These are phyloP conservation scores for Podila horticola DNA, from an alignment of 192 early-diverging fungal genomes.

Conservation along the genomic window DNA sequence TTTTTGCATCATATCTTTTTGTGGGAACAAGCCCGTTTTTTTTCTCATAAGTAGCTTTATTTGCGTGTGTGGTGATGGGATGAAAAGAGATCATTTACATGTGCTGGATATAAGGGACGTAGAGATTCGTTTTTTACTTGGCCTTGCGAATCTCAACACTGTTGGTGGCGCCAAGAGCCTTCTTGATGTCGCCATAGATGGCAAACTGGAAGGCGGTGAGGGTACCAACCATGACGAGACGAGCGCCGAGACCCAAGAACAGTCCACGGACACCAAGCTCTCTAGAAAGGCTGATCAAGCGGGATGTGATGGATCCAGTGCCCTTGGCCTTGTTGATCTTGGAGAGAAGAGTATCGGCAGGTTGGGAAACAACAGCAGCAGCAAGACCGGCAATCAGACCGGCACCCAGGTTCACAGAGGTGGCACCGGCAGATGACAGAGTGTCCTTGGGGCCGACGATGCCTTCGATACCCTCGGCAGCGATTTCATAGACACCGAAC, in stretches of 20 bases:
- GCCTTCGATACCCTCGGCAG: constrained; percentile 55
- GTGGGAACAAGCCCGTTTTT: too few species aligned
- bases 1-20: too few species aligned
- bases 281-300: constrained; percentile 54
- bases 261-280: constrained; percentile 63
- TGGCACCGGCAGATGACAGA: constrained; percentile 54
- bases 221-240: constrained; percentile 69
- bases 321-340: constrained; percentile 75
- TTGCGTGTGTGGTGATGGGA: too few species aligned
- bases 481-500: constrained; percentile 73
- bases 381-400: constrained; percentile 73
- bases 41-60: too few species aligned
- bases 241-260: constrained; percentile 68
- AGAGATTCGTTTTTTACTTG: too few species aligned
- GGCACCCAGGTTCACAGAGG: constrained; percentile 60
- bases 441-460: constrained; percentile 57
- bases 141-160: constrained; percentile 59
- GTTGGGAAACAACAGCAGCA: constrained; percentile 72
- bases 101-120: too few species aligned
- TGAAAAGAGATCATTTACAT: too few species aligned
- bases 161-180: constrained; percentile 61
- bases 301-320: constrained; percentile 60
- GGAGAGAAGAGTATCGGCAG: constrained; percentile 73
- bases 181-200: constrained; percentile 68
- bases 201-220: constrained; percentile 71